Base-by-base conservation (phyloP, 108 stramenopile genomes). In the Skeletonema grethae region DNA sequence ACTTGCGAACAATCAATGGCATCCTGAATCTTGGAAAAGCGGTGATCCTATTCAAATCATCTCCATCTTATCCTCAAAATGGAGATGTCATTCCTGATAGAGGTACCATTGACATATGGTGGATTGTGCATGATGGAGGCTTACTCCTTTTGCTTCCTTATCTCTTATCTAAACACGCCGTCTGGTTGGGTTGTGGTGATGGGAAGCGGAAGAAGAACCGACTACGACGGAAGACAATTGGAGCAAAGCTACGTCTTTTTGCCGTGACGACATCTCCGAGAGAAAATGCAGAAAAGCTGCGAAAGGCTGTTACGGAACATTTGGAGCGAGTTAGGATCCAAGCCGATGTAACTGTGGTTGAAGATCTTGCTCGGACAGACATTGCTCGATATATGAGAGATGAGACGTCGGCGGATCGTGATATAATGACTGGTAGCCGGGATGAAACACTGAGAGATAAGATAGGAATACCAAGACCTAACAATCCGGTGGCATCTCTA, bases 51-150 rank as follows among this genome's bases (percentile, higher is more conserved):
- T 60, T 86, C 53, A 80, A 82, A 70, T 79, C 80, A 7, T 65
- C 57, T 38, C 48, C 60, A 16, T 62, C 53, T 12, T 77, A 77
- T 66, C 76, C 76, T 6, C 63, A 53, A 32, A 63, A 74, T 28
- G 35, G 24, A 48, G 56, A 43, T 7, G 30, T 73, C 1, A 30
- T 46, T 20, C 63, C 62, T 31, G 61, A 65, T 34, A 32, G 65
- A 67, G 75, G 66, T 35, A 84, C 84, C 24, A 88, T 94, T 57
- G 93, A 94, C 70, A 76, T 94, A 39, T 94, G 88, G 88, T 94
- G 93, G 93, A 75, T 92, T 50, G 83, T 87, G 12, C 76, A 86
- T 62, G 90, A 92, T 62, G 89, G 90, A 10, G 93, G 90, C n/a
- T 82, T 92, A 32, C 81, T 92, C 46, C 77, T 94, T 3, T 72